Base-by-base conservation (phyloP, 345 rosid species). In the Ceriops tagal region DNA sequence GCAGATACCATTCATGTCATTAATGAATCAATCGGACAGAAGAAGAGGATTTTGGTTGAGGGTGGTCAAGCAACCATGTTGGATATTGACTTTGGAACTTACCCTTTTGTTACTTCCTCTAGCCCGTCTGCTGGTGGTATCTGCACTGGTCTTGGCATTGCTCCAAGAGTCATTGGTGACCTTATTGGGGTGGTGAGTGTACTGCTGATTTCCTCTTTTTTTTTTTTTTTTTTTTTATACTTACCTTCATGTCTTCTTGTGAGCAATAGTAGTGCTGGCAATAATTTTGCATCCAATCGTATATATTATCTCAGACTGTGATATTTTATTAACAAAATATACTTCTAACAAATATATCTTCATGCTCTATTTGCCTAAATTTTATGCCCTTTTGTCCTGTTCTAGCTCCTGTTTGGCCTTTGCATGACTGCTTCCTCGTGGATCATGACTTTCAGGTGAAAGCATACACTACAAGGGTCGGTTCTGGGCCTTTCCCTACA, bases 21-120 rank as follows among this genome's bases (percentile, higher is more conserved):
- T 80, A 88, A 92, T 63, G 96, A 95, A 32, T 84, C 91, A 3
- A 89, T 95, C 65, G 71, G 75, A 8, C 85, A 87, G 80, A 88
- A 88, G 78, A 90, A 89, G 71, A 95, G 80, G 76, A 82, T 95
- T 79, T 78, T 92, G 87, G 93, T 95, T 8, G 99, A 95, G 85
- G 99, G 99, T 75, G 97, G 99, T 72, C 99, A 95, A 71, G 99
- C 99, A 28, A 90, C 99, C 20, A 95, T 95, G 99, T 76, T 95
- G 68, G 99, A 95, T 61, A 82, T 92, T 69, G 99, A 95, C 71
- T 92, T 92, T 75, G 97, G 97, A 65, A 95, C 97, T 15, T 95
- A 95, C 72, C 99, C 99, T 21, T 95, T 92, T 72, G 99, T 95
- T 30, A 95, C 99, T 71, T 92, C 99, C 24, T 95, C 99, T 11